Base-by-base conservation (phyloP, 345 rosid genomes). In the Salix koriyanagi region DNA sequence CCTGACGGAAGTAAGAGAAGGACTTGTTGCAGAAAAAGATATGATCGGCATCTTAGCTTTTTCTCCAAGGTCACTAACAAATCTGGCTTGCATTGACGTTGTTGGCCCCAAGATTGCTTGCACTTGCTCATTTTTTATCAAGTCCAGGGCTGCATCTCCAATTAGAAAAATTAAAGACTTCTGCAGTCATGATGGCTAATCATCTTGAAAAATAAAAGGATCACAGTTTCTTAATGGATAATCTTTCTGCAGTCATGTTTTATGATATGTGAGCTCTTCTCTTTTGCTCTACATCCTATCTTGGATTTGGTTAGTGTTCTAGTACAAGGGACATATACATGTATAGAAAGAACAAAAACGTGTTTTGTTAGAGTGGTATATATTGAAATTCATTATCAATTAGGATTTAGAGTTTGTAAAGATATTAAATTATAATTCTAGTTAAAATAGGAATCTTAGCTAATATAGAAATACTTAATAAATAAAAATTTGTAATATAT, bases 21-120 rank as follows among this genome's bases (percentile, higher is more conserved):
- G 88, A 25, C 80, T 83, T 3, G 88, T 62, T 1, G 89, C 86
- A 2, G 88, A 81, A 75, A 86, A 84, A 42, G 90, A 82, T 21
- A 91, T 69, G 16, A 83, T 83, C 0, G 97, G 95, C 32, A 91
- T 88, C 11, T 80, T 86, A 65, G 87, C 70, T 54, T 79, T 86
- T 23, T 68, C 50, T 56, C 90, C 86, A 0, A 83, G 32, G 9
- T 61, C 64, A 11, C 79, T 77, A 39, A 83, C 74, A 78, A 90
- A 83, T 13, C 79, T 48, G 6, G 89, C 86, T 65, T 89, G 87
- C 83, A 65, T 74, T 21, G 97, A 86, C 72, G 76, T 72, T 70
- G 65, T 75, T 73, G 92, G 91, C 66, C 91, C 94, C 0, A 91
- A 26, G 19, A 89, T 88, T 72, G 90, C 92, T 62, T 85, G 82